A percentile compares a stretch with the other conserved stretches of the same genome.
These are phyloP conservation scores for Parastagonospora nodorum DNA, from an alignment of 2,329 filamentous ascomycete species.

Conservation along the genomic window DNA sequence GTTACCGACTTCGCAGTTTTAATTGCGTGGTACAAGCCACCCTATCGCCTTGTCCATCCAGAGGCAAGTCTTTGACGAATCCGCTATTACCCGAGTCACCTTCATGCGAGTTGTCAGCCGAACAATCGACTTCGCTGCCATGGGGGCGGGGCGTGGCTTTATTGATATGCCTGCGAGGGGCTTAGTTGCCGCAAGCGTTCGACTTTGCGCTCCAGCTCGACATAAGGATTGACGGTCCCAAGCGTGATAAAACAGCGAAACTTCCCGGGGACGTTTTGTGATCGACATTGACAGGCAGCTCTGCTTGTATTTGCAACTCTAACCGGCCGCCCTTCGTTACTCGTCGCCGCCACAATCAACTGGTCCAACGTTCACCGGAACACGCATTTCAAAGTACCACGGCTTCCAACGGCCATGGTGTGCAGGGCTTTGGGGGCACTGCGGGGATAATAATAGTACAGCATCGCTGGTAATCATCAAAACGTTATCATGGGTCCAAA, in stretches of 20 bases:
- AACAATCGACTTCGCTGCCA: slow-evolving; percentile 21
- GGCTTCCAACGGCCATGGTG: slow-evolving; percentile 25
- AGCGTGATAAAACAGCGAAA: slow-evolving; percentile 20
- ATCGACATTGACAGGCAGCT: slow-evolving; percentile 25
- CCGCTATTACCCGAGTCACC: slow-evolving; percentile 34
- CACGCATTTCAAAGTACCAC: not conserved
- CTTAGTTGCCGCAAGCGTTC: slow-evolving; percentile 26
- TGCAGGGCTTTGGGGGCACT: slow-evolving; percentile 12
- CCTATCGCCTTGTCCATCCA: slow-evolving; percentile 10
- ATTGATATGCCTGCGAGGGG: slow-evolving; percentile 29
- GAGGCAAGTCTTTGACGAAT: slow-evolving; percentile 9
- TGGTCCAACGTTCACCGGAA: not conserved
- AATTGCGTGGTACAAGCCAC: slow-evolving; percentile 35
- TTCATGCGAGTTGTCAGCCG: slow-evolving; percentile 23
- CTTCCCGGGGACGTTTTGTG: slow-evolving; percentile 15
- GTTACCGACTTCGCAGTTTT: slow-evolving; percentile 21
- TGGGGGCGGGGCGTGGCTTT: slow-evolving; percentile 31
- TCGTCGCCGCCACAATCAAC: not conserved
- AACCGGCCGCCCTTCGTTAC: slow-evolving; percentile 30
- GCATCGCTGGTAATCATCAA: slow-evolving; percentile 5
- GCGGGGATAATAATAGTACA: slow-evolving; percentile 23
- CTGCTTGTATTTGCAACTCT: slow-evolving; percentile 9
- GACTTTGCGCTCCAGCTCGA: slow-evolving; percentile 17
- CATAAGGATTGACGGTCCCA: slow-evolving; percentile 36
- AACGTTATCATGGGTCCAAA: slow-evolving; percentile 22